Evolutionary conservation across 805 yeast genomes (phyloP).

Genomic region (Yamadazyma takamatsuzukensis): DNA sequence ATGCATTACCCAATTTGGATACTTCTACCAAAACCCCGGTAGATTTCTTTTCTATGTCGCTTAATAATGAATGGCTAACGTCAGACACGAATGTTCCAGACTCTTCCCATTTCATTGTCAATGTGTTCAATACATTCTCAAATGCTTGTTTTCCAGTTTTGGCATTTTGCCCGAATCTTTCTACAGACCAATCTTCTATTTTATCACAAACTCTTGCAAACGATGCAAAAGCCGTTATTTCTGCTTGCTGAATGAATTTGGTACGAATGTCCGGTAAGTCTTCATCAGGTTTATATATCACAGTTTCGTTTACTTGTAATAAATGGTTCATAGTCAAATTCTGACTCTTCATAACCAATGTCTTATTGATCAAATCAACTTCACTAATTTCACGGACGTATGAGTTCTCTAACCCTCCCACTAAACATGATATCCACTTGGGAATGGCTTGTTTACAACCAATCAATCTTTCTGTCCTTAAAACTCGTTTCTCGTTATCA

Average conservation of each 20-base stretch:
- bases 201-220: slow-evolving; percentile 69
- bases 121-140: slow-evolving; percentile 65
- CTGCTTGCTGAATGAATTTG: slow-evolving; percentile 75
- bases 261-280: slow-evolving; percentile 50
- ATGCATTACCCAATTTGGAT: slow-evolving; percentile 11
- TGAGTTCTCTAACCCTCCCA: slow-evolving; percentile 70
- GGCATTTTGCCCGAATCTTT: slow-evolving; percentile 87
- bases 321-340: slow-evolving; percentile 79
- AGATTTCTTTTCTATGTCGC: slow-evolving; percentile 11
- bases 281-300: slow-evolving; percentile 71
- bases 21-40: slow-evolving; percentile 11
- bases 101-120: slow-evolving; percentile 44
- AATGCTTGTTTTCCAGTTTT: slow-evolving; percentile 77
- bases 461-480: slow-evolving; percentile 81
- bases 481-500: slow-evolving; percentile 42
- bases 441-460: slow-evolving; percentile 89
- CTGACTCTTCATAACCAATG: slow-evolving; percentile 76
- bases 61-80: slow-evolving; percentile 20
- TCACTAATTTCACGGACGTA: slow-evolving; percentile 87
- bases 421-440: slow-evolving; percentile 65
- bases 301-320: slow-evolving; percentile 81
- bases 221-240: slow-evolving; percentile 79
- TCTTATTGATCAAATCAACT: slow-evolving; percentile 63
- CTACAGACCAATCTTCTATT: slow-evolving; percentile 89
- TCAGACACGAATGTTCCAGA: slow-evolving; percentile 35